These are phyloP conservation scores for Yamadazyma insecticola DNA, from an alignment of 805 yeast species.

Conservation along the genomic window DNA sequence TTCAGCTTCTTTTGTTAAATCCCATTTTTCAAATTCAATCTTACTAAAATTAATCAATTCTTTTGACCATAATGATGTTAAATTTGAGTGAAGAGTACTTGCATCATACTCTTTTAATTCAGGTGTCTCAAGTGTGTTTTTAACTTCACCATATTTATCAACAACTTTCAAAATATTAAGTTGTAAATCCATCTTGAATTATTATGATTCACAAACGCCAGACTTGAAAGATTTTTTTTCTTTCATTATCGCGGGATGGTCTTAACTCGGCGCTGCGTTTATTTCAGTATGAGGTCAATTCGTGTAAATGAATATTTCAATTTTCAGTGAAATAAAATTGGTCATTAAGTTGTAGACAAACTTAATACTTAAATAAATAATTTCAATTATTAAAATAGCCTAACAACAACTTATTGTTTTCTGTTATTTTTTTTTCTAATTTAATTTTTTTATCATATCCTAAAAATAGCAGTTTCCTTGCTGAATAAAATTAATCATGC, in stretches of 20 bases:
- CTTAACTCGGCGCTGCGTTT: not conserved
- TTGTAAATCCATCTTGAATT: slow-evolving; percentile 55
- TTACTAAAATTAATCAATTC: slow-evolving; percentile 71
- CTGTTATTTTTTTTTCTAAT: no score
- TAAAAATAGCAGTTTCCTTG: no score
- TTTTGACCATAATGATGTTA: slow-evolving; percentile 81
- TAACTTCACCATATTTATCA: slow-evolving; percentile 52
- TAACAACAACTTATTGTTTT: no score
- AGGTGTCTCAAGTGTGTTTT: slow-evolving; percentile 55
- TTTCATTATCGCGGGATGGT: not conserved
- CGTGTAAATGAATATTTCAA: no score
- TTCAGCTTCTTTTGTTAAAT: slow-evolving; percentile 74
- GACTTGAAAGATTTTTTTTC: slow-evolving; percentile 7
- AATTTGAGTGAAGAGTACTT: slow-evolving; percentile 69
- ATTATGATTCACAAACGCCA: not conserved
- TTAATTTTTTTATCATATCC: no score
- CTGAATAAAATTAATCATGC: no score
- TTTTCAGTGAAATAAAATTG: no score
- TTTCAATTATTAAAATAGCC: no score
- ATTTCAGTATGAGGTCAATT: no score
- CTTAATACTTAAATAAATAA: no score
- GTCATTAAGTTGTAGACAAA: no score
- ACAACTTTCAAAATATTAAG: slow-evolving; percentile 59
- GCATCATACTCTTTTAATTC: slow-evolving; percentile 63
- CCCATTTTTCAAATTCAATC: slow-evolving; percentile 72